Evolutionary conservation across 768 basidiomycete genomes (phyloP).

Genomic region (Symmetrospora coprosmae): DNA sequence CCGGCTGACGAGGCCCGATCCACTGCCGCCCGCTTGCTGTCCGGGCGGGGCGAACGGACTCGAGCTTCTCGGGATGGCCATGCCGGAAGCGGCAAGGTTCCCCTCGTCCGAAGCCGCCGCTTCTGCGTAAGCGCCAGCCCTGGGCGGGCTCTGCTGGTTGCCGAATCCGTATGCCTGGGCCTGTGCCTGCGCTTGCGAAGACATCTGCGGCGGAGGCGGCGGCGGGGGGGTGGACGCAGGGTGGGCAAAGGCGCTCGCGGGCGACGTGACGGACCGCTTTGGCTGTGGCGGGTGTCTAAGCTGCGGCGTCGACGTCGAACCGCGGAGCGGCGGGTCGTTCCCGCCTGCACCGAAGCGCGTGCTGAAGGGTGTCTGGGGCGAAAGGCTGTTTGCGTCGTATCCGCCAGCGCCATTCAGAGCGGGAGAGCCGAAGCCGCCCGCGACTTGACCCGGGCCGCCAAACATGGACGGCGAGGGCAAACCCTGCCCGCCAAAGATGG

Average conservation of each 20-base stretch:
- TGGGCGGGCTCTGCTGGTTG: no score
- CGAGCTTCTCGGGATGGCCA: neutral
- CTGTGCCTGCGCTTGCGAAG: no score
- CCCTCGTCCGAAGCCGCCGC: no score
- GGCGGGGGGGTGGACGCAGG: neutral
- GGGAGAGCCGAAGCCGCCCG: neutral
- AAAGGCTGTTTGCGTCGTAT: constrained; percentile 1
- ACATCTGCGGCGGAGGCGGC: neutral
- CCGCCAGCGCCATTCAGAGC: neutral
- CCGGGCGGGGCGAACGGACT: neutral
- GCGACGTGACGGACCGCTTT: constrained; percentile 14
- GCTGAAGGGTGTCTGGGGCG: constrained; percentile 16
- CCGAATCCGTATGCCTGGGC: no score
- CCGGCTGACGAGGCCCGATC: no score
- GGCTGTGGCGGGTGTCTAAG: constrained; percentile 2
- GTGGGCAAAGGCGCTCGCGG: no score
- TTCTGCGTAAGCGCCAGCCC: no score
- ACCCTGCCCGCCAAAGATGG: neutral
- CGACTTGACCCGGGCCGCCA: neutral
- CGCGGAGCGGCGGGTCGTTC: neutral
- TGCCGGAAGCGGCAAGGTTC: no score
- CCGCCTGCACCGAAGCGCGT: neutral
- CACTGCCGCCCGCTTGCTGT: neutral
- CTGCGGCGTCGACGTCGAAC: neutral
- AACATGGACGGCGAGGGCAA: neutral